Conservation (phyloP, 768 basidiomycete species). For the Suillus subluteus region DNA sequence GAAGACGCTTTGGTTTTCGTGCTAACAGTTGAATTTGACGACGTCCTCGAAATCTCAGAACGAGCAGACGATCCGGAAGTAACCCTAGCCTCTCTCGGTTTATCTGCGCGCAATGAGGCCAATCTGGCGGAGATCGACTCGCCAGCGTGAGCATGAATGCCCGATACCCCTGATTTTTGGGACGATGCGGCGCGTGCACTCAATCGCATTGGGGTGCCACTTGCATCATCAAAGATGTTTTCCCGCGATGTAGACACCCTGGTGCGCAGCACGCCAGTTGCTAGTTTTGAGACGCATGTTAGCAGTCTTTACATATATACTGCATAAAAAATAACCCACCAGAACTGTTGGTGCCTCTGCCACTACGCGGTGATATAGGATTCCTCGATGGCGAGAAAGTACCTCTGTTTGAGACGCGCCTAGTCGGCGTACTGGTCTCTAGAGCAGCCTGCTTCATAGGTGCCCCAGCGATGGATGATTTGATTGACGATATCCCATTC, state of each 20-base stretch:
- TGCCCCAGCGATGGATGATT: conserved; percentile 8
- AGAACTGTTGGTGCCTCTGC: not conserved
- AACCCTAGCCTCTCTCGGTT: not conserved
- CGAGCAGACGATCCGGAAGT: conserved; percentile 6
- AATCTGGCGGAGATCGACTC: not conserved
- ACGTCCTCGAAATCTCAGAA: conserved; percentile 4
- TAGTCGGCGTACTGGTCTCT: not conserved
- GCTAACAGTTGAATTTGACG: not conserved
- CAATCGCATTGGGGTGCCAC: not conserved
- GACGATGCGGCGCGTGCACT: not conserved
- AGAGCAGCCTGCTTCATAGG: not conserved
- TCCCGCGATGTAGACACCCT: not conserved
- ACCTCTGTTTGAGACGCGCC: not conserved
- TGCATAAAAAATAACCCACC: not conserved
- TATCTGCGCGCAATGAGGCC: not conserved
- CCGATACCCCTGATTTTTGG: not conserved
- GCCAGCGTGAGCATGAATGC: not conserved
- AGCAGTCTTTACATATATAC: not conserved
- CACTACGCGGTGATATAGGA: not conserved
- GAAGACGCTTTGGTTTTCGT: not conserved
- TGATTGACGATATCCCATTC: conserved; percentile 19
- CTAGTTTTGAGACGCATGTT: not conserved
- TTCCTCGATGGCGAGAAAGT: conserved; percentile 15
- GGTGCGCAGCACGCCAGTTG: not conserved
- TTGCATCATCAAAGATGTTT: conserved; percentile 5